These are phyloP conservation scores for Scleroderma bovista DNA, from an alignment of 768 basidiomycete genomes.

Conservation along the genomic window DNA sequence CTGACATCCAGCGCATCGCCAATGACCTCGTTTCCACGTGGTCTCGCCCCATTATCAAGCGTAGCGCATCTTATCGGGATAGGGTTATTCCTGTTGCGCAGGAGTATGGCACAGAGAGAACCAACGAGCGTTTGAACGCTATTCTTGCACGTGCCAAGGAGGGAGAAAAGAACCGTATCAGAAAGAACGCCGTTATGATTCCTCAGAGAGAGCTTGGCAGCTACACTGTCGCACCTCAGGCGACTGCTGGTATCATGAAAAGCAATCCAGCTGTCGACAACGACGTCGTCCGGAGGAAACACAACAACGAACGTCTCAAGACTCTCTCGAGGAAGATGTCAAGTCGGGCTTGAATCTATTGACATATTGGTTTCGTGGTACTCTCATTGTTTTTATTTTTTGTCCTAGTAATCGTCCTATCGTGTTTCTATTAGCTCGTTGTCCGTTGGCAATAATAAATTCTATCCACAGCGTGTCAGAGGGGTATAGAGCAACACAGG, in stretches of 20 bases:
- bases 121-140: conserved; percentile 55
- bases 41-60: conserved; percentile 90
- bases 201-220: conserved; percentile 70
- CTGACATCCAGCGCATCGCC: conserved; percentile 76
- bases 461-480: too few species aligned
- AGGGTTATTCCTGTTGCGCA: conserved; percentile 58
- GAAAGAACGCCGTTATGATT: conserved; percentile 79
- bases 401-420: not conserved
- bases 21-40: conserved; percentile 78
- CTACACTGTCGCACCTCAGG: conserved; percentile 74
- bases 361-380: not conserved
- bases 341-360: conserved; percentile 15
- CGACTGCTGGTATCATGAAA: conserved; percentile 46
- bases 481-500: too few species aligned
- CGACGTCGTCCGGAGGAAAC: conserved; percentile 68
- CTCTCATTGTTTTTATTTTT: too few species aligned
- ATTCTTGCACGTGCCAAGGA: conserved; percentile 66
- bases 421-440: not conserved
- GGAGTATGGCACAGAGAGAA: conserved; percentile 32
- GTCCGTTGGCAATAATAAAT: too few species aligned
- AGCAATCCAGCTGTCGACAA: conserved; percentile 59
- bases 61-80: conserved; percentile 77
- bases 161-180: conserved; percentile 60
- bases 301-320: conserved; percentile 69
- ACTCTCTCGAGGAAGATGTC: conserved; percentile 49